Base-by-base conservation (phyloP, 2,329 filamentous ascomycete genomes). In the Grosmannia serpens region DNA sequence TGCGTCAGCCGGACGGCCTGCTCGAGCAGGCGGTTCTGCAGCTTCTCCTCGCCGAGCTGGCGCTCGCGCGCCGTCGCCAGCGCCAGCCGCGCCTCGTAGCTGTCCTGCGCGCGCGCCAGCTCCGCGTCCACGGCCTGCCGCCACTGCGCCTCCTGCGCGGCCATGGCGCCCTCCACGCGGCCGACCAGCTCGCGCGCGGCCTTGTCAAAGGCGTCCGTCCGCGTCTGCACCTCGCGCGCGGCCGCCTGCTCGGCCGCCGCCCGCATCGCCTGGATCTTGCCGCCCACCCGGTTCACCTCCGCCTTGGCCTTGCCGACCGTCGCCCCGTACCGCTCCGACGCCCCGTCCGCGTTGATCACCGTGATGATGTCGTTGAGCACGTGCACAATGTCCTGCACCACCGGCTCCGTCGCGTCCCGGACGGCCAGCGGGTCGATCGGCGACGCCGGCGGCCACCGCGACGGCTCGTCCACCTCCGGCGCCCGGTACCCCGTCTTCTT, bases 321-420 rank as follows among this genome's bases (percentile, higher is more conserved):
- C 3, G 82, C 80, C 56, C 83, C 84, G 73, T 94, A 96, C 71
- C 87, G 90, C 65, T 80, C 80, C 62, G 86, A 83, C 59, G 89
- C 83, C 61, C 86, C 83, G 70, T 96, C 92, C 59, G 88, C 88
- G 71, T 96, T 96, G 70, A 96, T 86, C 53, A 95, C 89, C 10
- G 89, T 85, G 69, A 99, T 96, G 66, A 99, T 87, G 71, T 95
- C 90, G 74, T 99, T 99, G 66, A 99, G 81, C 75, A 96, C 92
- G 75, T 89, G 92, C 60, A 95, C 90, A 7, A 99, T 79, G 67
- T 97, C 90, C 73, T 96, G 91, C 26, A 97, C 88, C 41, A 96
- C 81, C 31, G 89, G 88, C 70, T 97, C 92, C 60, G 85, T 83
- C 57, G 88, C 89, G 66, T 90, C 82, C 57, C 83, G 79, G 27